Percentiles rank a stretch among this genome's conserved stretches.
Conservation (phyloP, 2,329 filamentous ascomycete species). For the Scedosporium minutisporum region DNA sequence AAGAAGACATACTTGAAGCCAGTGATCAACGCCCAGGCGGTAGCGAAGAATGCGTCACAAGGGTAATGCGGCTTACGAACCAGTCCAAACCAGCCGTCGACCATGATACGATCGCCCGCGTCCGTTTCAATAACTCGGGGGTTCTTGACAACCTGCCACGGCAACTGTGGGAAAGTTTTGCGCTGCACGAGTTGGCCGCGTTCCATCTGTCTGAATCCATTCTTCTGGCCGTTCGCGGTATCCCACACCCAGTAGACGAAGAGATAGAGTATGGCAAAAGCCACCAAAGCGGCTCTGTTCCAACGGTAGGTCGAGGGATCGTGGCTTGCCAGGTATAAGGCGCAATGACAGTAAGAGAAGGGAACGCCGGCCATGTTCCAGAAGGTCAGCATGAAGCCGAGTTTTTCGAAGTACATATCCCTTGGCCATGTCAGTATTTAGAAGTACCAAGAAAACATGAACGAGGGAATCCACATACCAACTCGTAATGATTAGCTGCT, state of each 20-base stretch:
- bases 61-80: constrained; percentile 55
- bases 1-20: constrained; percentile 29
- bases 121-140: constrained; percentile 67
- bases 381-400: constrained; percentile 96
- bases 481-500: constrained; percentile 80
- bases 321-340: constrained; percentile 79
- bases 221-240: constrained; percentile 87
- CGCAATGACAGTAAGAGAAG: constrained; percentile 87
- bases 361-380: constrained; percentile 92
- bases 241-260: constrained; percentile 90
- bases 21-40: constrained; percentile 40
- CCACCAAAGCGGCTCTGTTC: constrained; percentile 57
- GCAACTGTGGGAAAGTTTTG: constrained; percentile 78
- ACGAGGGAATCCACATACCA: constrained; percentile 66
- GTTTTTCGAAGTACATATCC: constrained; percentile 97
- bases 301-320: constrained; percentile 66
- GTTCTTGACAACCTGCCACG: constrained; percentile 74
- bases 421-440: constrained; percentile 54
- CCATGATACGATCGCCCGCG: constrained; percentile 66
- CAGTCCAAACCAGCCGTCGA: constrained; percentile 74
- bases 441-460: constrained; percentile 88
- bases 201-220: constrained; percentile 75
- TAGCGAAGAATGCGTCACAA: constrained; percentile 38
- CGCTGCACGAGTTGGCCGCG: constrained; percentile 60
- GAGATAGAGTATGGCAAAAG: constrained; percentile 62